phyloP scores from a whole-genome alignment of 2,329 filamentous ascomycete genomes.

The Colletotrichum tamarilloi region DNA sequence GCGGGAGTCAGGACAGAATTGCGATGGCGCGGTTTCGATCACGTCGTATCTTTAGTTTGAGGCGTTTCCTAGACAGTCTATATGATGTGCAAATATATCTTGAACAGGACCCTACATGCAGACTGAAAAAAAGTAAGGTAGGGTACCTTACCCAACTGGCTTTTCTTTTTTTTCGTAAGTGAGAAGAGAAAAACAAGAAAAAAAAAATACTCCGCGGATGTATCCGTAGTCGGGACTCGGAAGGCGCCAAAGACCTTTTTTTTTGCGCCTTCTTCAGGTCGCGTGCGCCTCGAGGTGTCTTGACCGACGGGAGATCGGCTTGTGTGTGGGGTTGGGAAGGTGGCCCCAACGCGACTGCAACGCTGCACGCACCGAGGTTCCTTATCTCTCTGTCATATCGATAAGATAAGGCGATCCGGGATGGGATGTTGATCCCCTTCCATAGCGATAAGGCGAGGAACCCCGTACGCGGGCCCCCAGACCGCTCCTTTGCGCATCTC shows the following conservation, averaged over 20 bases:
- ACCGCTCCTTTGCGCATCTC: not conserved
- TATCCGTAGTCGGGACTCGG: not conserved
- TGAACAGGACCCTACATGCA: not conserved
- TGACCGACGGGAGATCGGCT: slow-evolving; percentile 4
- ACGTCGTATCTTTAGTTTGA: not conserved
- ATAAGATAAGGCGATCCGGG: not conserved
- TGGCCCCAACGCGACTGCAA: not conserved
- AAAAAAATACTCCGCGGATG: not conserved
- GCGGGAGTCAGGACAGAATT: not conserved
- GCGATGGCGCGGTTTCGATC: not conserved
- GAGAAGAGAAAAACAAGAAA: not conserved
- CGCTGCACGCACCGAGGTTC: not conserved
- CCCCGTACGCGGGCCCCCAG: not conserved
- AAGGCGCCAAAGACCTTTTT: not conserved
- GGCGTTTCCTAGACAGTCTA: not conserved
- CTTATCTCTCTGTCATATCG: not conserved
- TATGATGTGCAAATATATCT: not conserved
- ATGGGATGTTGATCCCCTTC: not conserved
- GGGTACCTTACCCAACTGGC: not conserved
- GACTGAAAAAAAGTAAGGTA: not conserved
- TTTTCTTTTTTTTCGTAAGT: not conserved
- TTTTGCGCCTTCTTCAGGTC: slow-evolving; percentile 7
- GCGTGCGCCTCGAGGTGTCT: slow-evolving; percentile 21
- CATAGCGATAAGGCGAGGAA: not conserved
- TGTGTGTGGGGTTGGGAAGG: slow-evolving; percentile 8